A percentile compares a stretch with the other conserved stretches of the same genome.
These are phyloP conservation scores for Penicillium lividum DNA, from an alignment of 495 filamentous ascomycete species.

Conservation along the genomic window DNA sequence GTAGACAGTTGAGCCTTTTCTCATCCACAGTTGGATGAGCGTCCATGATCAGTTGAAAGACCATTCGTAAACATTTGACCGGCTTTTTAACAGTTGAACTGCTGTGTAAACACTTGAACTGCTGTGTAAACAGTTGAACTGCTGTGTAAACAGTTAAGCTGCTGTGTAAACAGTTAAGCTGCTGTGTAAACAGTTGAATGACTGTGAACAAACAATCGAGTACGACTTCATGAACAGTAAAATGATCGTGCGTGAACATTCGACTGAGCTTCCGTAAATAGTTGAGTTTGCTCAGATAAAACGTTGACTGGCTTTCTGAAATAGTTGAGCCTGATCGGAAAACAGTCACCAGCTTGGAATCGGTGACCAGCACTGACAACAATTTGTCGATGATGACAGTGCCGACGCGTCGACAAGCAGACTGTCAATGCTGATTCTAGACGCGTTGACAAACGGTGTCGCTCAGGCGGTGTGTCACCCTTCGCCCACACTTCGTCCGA, in stretches of 20 bases:
- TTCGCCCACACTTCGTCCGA: neutral
- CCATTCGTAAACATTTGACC: neutral
- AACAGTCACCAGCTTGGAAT: neutral
- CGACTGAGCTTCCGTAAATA: neutral
- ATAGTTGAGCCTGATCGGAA: too few species aligned
- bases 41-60: neutral
- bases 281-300: neutral
- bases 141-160: neutral
- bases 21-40: neutral
- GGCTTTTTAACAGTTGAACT: too few species aligned
- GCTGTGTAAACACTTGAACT: too few species aligned
- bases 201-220: too few species aligned
- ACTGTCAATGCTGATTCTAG: conserved; percentile 1
- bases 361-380: neutral
- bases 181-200: too few species aligned
- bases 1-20: too few species aligned
- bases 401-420: conserved; percentile 3
- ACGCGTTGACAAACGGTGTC: neutral
- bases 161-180: too few species aligned
- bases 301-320: neutral
- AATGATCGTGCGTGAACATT: neutral
- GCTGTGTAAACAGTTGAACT: neutral
- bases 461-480: conserved; percentile 6
- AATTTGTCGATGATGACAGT: conserved; percentile 1
- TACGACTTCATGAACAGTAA: too few species aligned